phyloP scores from a whole-genome alignment of 2,329 filamentous ascomycete genomes.

The Fusarium napiforme region DNA sequence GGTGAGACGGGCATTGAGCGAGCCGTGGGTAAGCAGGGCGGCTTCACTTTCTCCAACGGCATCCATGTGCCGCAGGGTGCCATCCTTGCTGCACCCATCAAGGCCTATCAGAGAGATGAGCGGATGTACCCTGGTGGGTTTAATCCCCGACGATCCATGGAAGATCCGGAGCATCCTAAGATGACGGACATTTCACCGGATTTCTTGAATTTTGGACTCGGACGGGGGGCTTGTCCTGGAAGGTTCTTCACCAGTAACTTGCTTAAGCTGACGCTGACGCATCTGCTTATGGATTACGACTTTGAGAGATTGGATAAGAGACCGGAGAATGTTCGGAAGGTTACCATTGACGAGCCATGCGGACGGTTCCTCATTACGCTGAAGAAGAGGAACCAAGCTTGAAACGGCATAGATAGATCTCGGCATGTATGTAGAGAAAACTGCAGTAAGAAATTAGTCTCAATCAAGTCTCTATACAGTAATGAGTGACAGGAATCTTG shows the following conservation, averaged over 20 bases:
- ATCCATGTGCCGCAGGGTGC: constrained; percentile 28
- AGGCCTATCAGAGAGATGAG: constrained; percentile 30
- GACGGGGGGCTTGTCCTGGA: constrained; percentile 18
- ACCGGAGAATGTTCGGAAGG: constrained; percentile 22
- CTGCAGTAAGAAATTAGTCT: not conserved
- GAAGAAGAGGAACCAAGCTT: constrained; percentile 7
- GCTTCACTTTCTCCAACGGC: constrained; percentile 34
- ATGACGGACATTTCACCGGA: constrained; percentile 24
- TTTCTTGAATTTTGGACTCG: constrained; percentile 26
- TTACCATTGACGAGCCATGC: constrained; percentile 23
- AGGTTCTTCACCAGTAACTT: constrained; percentile 26
- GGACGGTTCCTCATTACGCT: constrained; percentile 14
- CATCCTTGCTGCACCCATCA: constrained; percentile 29
- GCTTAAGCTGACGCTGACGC: constrained; percentile 23
- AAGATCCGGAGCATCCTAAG: constrained; percentile 14
- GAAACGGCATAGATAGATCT: not conserved
- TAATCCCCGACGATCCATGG: constrained; percentile 22
- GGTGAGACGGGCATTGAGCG: constrained; percentile 30
- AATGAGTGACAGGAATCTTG: not conserved
- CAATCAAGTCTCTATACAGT: fast-evolving
- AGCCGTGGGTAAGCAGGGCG: constrained; percentile 20
- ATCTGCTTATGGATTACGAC: constrained; percentile 20
- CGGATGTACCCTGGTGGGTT: constrained; percentile 20
- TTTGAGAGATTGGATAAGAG: constrained; percentile 17
- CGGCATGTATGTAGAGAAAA: not conserved